Conservation (phyloP, 2,329 filamentous ascomycete species). For the Leptographium wingfieldii region DNA sequence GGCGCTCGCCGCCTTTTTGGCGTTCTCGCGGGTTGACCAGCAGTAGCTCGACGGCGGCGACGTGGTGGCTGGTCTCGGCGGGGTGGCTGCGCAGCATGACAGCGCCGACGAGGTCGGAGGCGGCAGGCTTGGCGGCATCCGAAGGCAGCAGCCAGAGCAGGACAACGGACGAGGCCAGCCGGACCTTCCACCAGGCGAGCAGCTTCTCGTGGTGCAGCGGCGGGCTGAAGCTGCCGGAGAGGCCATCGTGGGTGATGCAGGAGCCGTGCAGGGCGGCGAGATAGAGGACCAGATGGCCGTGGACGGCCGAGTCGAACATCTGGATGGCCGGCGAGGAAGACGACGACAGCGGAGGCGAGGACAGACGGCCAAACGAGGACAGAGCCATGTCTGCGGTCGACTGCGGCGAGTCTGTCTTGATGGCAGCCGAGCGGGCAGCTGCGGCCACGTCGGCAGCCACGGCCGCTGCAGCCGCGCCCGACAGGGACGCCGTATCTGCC, state of each 20-base stretch:
- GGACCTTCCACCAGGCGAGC: conserved; percentile 42
- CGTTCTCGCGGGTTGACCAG: conserved; percentile 40
- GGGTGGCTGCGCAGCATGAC: conserved; percentile 40
- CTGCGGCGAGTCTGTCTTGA: not conserved
- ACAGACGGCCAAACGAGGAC: too few species aligned
- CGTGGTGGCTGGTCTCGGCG: conserved; percentile 42
- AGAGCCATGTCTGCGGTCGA: too few species aligned
- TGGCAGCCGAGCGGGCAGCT: not conserved
- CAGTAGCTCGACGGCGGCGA: conserved; percentile 44
- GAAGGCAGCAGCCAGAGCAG: conserved; percentile 31
- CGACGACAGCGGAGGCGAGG: not conserved
- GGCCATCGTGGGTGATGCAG: conserved; percentile 45
- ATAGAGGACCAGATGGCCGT: conserved; percentile 40
- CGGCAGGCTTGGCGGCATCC: conserved; percentile 13
- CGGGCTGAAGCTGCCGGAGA: conserved; percentile 46
- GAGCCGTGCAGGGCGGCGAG: conserved; percentile 45
- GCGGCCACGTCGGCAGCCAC: not conserved
- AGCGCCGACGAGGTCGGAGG: conserved; percentile 38
- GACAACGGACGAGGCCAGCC: conserved; percentile 38
- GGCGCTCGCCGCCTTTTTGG: conserved; percentile 35
- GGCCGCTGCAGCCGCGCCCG: not conserved
- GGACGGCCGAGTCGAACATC: conserved; percentile 30
- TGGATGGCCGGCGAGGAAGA: not conserved
- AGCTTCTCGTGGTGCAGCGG: conserved; percentile 44
- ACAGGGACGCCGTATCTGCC: not conserved